Evolutionary conservation across 1,284 basidiomycete genomes (phyloP).

Genomic region (Boletus sp.): DNA sequence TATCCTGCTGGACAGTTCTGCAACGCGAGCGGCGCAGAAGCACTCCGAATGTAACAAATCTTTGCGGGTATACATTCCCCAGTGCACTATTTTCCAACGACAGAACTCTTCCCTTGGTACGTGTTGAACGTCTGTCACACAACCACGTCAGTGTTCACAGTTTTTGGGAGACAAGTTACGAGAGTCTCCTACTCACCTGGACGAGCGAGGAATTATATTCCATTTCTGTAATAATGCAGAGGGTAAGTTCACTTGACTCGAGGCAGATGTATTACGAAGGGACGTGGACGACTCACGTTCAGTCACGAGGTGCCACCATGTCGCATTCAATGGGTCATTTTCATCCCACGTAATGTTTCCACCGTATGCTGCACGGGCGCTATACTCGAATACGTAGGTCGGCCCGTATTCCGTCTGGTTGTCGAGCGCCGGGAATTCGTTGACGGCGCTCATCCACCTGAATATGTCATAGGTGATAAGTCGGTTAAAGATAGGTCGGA

Average conservation of each 20-base stretch:
- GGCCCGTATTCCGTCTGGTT: neutral
- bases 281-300: neutral
- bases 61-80: neutral
- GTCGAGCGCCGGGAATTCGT: neutral
- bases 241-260: neutral
- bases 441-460: neutral
- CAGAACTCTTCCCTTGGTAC: neutral
- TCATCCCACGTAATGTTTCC: neutral
- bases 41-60: neutral
- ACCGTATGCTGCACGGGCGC: neutral
- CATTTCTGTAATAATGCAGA: neutral
- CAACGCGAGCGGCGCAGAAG: conserved; percentile 28
- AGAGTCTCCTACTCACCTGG: neutral
- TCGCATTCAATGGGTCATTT: neutral
- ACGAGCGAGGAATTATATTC: neutral
- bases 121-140: neutral
- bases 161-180: no score
- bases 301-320: neutral
- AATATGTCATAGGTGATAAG: neutral
- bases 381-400: neutral
- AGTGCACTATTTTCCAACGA: neutral
- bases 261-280: no score
- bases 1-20: conserved; percentile 37
- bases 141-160: neutral
- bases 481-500: neutral